A percentile compares a stretch with the other conserved stretches of the same genome.
These are phyloP conservation scores for Chaetomium globosum DNA, from an alignment of 2,329 filamentous ascomycete genomes.

Conservation along the genomic window DNA sequence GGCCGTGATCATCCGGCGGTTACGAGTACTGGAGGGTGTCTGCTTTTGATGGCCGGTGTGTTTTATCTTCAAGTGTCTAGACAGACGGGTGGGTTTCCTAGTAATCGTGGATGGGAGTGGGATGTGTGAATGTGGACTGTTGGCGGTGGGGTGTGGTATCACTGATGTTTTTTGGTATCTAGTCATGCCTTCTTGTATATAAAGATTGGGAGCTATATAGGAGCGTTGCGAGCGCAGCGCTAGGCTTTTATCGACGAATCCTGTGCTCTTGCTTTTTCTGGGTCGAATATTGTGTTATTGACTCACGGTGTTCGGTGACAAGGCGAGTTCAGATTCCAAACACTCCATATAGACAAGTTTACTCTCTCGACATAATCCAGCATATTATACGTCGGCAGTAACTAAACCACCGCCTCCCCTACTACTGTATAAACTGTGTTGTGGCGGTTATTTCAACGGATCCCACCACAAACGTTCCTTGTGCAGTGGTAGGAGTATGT, in stretches of 20 bases:
- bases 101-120: not conserved
- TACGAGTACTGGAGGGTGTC: not conserved
- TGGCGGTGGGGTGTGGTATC: not conserved
- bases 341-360: not conserved
- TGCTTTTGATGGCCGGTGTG: not conserved
- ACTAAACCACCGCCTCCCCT: too few relatives aligned
- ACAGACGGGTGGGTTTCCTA: not conserved
- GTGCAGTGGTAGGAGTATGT: too few relatives aligned
- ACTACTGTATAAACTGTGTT: too few relatives aligned
- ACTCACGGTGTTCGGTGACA: not conserved
- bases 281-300: not conserved
- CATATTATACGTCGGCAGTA: too few relatives aligned
- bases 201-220: not conserved
- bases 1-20: not conserved
- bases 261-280: not conserved
- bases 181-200: not conserved
- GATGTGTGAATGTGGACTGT: not conserved
- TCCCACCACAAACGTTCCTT: too few relatives aligned
- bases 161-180: not conserved
- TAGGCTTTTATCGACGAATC: not conserved
- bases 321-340: not conserved
- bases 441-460: too few relatives aligned
- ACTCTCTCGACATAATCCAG: not conserved
- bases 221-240: not conserved
- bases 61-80: not conserved